These are phyloP conservation scores for Zygosaccharomyces gambellarensis DNA, from an alignment of 805 yeast species.

Conservation along the genomic window DNA sequence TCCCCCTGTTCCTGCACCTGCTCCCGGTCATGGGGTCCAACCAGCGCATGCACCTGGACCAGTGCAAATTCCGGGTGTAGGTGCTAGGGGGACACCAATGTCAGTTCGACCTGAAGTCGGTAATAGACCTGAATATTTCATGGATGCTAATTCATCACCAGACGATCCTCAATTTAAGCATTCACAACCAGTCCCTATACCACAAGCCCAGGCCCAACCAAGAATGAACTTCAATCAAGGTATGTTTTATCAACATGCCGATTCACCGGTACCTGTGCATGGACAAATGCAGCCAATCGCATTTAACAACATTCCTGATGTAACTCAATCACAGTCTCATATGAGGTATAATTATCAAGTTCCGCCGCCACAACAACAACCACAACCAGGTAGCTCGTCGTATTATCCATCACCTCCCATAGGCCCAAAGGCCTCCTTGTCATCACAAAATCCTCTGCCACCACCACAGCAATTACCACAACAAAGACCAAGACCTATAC, in stretches of 20 bases:
- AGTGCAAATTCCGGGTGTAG: background rate
- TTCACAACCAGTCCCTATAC: conserved; percentile 4
- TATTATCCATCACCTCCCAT: conserved; percentile 5
- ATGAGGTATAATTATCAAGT: conserved; percentile 7
- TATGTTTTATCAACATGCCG: conserved; percentile 6
- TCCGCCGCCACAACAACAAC: background rate
- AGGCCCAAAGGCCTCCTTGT: background rate
- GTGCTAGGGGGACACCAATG: background rate
- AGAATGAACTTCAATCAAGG: conserved; percentile 1
- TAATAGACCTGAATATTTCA: background rate
- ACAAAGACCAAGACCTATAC: conserved; percentile 4
- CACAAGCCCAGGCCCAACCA: conserved; percentile 8
- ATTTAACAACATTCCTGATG: conserved; percentile 6
- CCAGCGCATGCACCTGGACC: conserved; percentile 1
- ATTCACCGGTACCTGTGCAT: conserved; percentile 1
- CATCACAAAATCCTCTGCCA: background rate
- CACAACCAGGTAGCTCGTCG: conserved; percentile 4
- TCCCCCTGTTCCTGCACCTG: too few species aligned
- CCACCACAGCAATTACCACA: background rate
- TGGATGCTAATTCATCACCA: conserved; percentile 1
- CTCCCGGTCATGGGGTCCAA: too few species aligned
- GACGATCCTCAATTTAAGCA: background rate
- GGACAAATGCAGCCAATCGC: conserved; percentile 8
- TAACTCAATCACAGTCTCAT: conserved; percentile 2
- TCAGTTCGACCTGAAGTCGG: background rate